These are phyloP conservation scores for Schizochytrium sp. DNA, from an alignment of 108 stramenopile genomes.

Conservation along the genomic window DNA sequence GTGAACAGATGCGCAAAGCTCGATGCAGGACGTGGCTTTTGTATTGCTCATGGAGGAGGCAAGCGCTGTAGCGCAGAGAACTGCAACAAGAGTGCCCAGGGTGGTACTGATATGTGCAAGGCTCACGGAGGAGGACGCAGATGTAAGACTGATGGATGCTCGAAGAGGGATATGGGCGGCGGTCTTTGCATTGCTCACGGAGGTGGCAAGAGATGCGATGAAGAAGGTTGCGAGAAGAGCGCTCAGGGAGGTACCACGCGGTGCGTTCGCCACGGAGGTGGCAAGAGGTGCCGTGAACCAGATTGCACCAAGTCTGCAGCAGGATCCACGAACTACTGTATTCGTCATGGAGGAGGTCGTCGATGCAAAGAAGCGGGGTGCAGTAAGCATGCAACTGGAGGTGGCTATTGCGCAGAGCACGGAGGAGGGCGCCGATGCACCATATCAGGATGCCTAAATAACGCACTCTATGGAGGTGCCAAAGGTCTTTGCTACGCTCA, in stretches of 20 bases:
- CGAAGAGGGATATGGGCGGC: slow-evolving; percentile 95
- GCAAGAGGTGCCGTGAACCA: slow-evolving; percentile 86
- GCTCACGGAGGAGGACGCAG: slow-evolving; percentile 97
- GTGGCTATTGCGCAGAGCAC: slow-evolving; percentile 91
- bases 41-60: slow-evolving; percentile 97
- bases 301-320: slow-evolving; percentile 94
- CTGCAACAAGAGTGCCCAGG: slow-evolving; percentile 95
- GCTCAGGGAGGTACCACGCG: slow-evolving; percentile 93
- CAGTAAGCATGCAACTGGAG: slow-evolving; percentile 61
- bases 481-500: slow-evolving; percentile 92
- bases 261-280: slow-evolving; percentile 96
- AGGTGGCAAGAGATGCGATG: slow-evolving; percentile 91
- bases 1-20: slow-evolving; percentile 83
- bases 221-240: slow-evolving; percentile 91
- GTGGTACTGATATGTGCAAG: slow-evolving; percentile 91
- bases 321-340: slow-evolving; percentile 92
- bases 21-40: slow-evolving; percentile 94
- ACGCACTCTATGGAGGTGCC: slow-evolving; percentile 81
- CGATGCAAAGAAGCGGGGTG: slow-evolving; percentile 69
- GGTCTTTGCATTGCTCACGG: slow-evolving; percentile 97
- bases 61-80: slow-evolving; percentile 88
- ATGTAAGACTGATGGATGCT: slow-evolving; percentile 86
- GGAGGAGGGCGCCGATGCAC: slow-evolving; percentile 95
- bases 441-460: slow-evolving; percentile 83
- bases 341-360: slow-evolving; percentile 95